Evolutionary conservation across 192 early-diverging fungal genomes (phyloP).

Genomic region (Coemansia sp.): DNA sequence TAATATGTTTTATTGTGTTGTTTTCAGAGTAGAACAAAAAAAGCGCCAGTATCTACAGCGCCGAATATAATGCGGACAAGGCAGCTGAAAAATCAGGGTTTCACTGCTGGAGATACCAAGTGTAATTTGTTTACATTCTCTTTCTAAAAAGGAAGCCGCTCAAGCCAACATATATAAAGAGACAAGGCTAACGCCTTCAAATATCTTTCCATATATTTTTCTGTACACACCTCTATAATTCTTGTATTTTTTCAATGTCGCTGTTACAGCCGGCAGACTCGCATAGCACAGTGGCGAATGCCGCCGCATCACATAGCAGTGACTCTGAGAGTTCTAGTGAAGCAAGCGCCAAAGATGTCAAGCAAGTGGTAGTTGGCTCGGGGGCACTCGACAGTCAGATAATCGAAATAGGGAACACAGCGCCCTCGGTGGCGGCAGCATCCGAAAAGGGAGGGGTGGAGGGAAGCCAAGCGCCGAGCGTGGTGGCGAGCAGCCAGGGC

Average conservation of each 20-base stretch:
- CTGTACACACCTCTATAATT: too few species aligned
- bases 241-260: not conserved
- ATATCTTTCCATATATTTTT: not conserved
- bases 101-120: not conserved
- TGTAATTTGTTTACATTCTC: too few species aligned
- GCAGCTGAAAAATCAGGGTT: not conserved
- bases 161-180: too few species aligned
- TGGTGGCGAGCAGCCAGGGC: conserved; percentile 13
- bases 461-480: conserved; percentile 6
- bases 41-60: conserved; percentile 1
- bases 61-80: not conserved
- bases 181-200: too few species aligned
- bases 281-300: not conserved
- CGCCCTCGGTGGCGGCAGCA: not conserved
- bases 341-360: not conserved
- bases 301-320: not conserved
- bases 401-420: not conserved
- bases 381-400: not conserved
- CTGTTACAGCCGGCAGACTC: not conserved
- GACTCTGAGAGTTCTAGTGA: not conserved
- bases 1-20: not conserved
- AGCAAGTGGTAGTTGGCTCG: not conserved
- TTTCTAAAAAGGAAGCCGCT: too few species aligned
- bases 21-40: not conserved
- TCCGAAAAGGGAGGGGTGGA: not conserved